phyloP scores from a whole-genome alignment of 2,329 filamentous ascomycete genomes.

The Curvularia spicifera region DNA sequence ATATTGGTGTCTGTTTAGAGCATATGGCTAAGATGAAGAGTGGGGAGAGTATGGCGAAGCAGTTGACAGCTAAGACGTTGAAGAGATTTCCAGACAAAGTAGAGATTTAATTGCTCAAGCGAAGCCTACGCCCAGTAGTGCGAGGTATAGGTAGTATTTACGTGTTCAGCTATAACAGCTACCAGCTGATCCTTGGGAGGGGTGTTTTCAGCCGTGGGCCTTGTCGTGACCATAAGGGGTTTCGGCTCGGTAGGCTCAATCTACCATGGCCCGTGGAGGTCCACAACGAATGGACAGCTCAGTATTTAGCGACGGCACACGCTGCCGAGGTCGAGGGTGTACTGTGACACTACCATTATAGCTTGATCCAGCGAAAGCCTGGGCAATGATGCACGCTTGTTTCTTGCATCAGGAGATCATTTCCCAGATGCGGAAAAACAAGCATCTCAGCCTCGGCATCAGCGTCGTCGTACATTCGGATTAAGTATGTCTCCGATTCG shows the following conservation, averaged over 20 bases:
- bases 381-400: background rate
- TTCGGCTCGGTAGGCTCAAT: background rate
- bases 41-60: background rate
- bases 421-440: background rate
- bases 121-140: background rate
- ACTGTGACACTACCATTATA: background rate
- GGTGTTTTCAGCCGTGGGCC: background rate
- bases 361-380: background rate
- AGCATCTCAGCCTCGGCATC: background rate
- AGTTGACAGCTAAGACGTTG: background rate
- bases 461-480: background rate
- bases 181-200: background rate
- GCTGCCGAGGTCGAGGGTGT: background rate
- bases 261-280: background rate
- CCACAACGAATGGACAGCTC: background rate
- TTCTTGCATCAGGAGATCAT: background rate
- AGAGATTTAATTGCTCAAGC: background rate
- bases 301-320: background rate
- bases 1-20: constrained; percentile 21
- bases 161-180: background rate
- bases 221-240: background rate
- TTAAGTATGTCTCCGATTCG: background rate
- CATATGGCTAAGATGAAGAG: background rate
- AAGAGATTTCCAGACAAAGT: background rate
- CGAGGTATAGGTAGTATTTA: background rate